phyloP scores from a whole-genome alignment of 2,329 filamentous ascomycete genomes.

The Alternaria metachromatica region DNA sequence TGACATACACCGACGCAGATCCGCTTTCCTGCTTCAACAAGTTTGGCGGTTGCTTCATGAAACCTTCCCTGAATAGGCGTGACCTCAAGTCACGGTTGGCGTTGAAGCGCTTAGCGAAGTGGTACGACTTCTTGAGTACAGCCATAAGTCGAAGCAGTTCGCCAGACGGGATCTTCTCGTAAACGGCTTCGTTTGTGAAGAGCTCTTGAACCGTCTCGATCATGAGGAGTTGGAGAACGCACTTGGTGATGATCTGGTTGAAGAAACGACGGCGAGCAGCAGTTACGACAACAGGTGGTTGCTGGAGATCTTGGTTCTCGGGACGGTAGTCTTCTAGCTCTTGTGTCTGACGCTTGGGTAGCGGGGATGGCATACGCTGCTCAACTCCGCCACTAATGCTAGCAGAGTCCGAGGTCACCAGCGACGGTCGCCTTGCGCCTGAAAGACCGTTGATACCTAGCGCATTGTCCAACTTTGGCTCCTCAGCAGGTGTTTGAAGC shows the following conservation, averaged over 20 bases:
- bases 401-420: slow-evolving; percentile 39
- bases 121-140: slow-evolving; percentile 92
- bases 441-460: slow-evolving; percentile 54
- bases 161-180: slow-evolving; percentile 86
- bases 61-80: slow-evolving; percentile 93
- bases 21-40: slow-evolving; percentile 96
- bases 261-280: slow-evolving; percentile 93
- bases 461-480: slow-evolving; percentile 45
- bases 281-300: slow-evolving; percentile 90
- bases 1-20: slow-evolving; percentile 91
- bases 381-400: slow-evolving; percentile 23
- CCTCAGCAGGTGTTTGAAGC: slow-evolving; percentile 41
- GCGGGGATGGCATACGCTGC: slow-evolving; percentile 41
- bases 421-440: slow-evolving; percentile 34
- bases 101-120: slow-evolving; percentile 97
- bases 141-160: slow-evolving; percentile 93
- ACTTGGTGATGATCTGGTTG: slow-evolving; percentile 99
- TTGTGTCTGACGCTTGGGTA: slow-evolving; percentile 47
- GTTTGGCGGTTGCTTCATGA: slow-evolving; percentile 99
- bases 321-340: slow-evolving; percentile 88
- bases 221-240: slow-evolving; percentile 96
- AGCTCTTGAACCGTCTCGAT: slow-evolving; percentile 99
- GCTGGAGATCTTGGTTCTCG: slow-evolving; percentile 69
- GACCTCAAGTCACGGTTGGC: slow-evolving; percentile 95
- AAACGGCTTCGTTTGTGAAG: slow-evolving; percentile 96